phyloP scores from a whole-genome alignment of 2,329 filamentous ascomycete genomes.

The Fusarium albidum region DNA sequence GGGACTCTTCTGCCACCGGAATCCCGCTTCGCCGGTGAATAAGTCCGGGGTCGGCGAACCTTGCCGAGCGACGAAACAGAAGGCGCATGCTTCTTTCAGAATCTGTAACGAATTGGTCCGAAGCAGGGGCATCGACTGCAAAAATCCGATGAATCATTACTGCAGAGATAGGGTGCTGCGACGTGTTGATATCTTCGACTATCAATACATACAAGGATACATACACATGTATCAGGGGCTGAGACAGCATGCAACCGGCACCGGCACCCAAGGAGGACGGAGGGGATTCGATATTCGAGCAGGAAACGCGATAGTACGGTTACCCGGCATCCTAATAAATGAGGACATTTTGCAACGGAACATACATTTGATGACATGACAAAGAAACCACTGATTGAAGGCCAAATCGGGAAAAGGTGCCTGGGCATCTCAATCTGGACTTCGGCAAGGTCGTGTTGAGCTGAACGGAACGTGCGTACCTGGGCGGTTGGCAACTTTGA shows the following conservation, averaged over 20 bases:
- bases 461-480: constrained; percentile 4
- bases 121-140: constrained; percentile 1
- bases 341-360: not conserved
- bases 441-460: constrained; percentile 1
- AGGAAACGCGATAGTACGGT: not conserved
- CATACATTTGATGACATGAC: constrained; percentile 5
- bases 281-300: constrained; percentile 1
- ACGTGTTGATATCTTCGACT: not conserved
- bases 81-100: constrained; percentile 9
- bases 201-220: not conserved
- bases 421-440: constrained; percentile 9
- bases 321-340: not conserved
- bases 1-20: constrained; percentile 3
- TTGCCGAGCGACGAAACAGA: constrained; percentile 30
- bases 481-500: too few species aligned
- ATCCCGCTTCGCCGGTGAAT: constrained; percentile 20
- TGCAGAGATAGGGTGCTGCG: constrained; percentile 9
- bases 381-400: not conserved
- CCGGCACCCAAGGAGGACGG: not conserved
- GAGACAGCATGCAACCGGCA: too few species aligned
- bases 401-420: constrained; percentile 10
- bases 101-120: constrained; percentile 32
- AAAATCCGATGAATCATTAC: constrained; percentile 17
- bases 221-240: not conserved
- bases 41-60: constrained; percentile 30